phyloP scores from a whole-genome alignment of 208 protist species.

The Trichomonas tenax region DNA sequence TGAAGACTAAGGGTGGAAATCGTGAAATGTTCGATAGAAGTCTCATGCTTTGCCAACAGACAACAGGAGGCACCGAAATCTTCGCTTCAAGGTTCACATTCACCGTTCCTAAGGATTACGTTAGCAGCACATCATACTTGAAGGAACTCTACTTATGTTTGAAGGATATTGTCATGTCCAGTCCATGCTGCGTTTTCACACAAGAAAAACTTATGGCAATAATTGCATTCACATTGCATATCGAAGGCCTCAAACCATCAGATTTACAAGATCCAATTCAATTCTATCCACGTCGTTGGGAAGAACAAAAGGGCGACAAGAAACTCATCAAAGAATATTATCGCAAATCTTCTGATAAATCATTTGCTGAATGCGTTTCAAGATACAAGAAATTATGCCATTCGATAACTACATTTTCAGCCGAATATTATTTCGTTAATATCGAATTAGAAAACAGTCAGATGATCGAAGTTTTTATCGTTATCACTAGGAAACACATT shows the following conservation, averaged over 20 bases:
- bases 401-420: background rate
- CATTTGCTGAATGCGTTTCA: background rate
- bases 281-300: background rate
- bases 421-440: background rate
- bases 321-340: background rate
- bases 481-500: background rate
- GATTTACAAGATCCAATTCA: background rate
- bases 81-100: background rate
- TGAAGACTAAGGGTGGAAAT: background rate
- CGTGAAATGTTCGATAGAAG: background rate
- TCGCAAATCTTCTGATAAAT: background rate
- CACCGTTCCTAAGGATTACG: background rate
- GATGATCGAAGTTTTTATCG: background rate
- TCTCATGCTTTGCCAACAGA: background rate
- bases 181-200: background rate
- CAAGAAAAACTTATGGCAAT: background rate
- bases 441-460: background rate
- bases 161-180: background rate
- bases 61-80: background rate
- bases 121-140: background rate
- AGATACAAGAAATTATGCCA: background rate
- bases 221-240: background rate
- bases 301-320: too few species aligned
- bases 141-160: background rate
- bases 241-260: background rate